Base-by-base conservation (phyloP, 2,329 filamentous ascomycete genomes). In the Aspergillus sergii region DNA sequence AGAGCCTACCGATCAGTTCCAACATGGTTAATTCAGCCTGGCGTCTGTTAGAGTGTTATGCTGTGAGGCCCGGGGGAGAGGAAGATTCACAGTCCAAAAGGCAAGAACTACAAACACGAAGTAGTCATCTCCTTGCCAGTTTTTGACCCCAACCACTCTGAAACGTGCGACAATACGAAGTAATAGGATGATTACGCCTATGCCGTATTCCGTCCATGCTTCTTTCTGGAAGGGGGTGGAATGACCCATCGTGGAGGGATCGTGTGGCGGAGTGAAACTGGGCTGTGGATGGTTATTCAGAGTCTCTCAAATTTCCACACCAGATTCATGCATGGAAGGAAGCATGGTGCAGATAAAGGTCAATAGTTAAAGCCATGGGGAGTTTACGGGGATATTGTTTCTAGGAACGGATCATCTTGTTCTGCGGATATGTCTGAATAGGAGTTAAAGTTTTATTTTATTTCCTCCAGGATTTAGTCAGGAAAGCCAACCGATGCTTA, bases 191-290 rank as follows among this genome's bases (percentile, higher is more conserved):
- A 75, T 1, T 2, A 76, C 65, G 2, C 80, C 80, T 32, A 83
- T 68, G 1, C 72, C 76, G 55, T 81, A 82, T 60, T 83, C 81
- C 19, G 72, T 71, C 80, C 81, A 83, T 10, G 79, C 79, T 65
- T 82, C 80, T 2, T 69, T 73, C 62, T 80, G 77, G 60, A 82
- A 82, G 3, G 80, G 79, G 5, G 78, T 80, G 32, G 59, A 34
- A 14, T 46, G 43, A 26, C 30, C 26, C 66, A 66, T 66, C 1
- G 14, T 57, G 57, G 36, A 46, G 28, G n/a, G 19, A 51, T 7
- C 9, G 48, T n/a, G 19, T 51, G 48, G 16, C 4, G 19, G 28
- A n/a, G n/a, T 21, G 48, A 7, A 51, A 9, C 2, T 12, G 19
- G 16, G 4, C 16, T 2, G 48, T 6, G n/a, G 28, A 32, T 21